Percentiles rank a stretch among this genome's conserved stretches.
Evolutionary conservation across 805 yeast genomes (phyloP).

Genomic region (Brettanomyces sp.): DNA sequence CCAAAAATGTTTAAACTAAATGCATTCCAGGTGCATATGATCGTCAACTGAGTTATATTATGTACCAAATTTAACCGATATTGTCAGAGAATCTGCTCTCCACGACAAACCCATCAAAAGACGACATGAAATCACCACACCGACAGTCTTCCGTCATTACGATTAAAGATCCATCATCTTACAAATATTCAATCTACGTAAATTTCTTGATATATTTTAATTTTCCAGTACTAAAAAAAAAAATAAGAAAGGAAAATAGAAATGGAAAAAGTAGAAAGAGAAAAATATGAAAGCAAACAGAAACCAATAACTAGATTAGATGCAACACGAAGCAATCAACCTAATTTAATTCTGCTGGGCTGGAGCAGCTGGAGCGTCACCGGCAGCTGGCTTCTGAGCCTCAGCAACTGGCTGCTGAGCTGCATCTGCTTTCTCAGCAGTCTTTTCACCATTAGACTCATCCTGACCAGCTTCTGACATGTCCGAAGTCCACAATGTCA

Average conservation of each 20-base stretch:
- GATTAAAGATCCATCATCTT: too few species aligned
- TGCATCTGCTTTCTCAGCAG: constrained; percentile 3
- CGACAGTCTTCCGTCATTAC: too few species aligned
- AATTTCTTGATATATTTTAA: too few species aligned
- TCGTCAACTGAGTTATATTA: too few species aligned
- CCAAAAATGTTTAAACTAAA: too few species aligned
- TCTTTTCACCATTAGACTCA: constrained; percentile 31
- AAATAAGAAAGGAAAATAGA: background rate
- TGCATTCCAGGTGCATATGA: too few species aligned
- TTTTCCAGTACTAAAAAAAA: background rate
- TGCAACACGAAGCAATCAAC: background rate
- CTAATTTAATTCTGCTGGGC: constrained; percentile 7
- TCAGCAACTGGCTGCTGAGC: background rate
- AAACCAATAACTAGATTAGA: background rate
- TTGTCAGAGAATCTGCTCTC: too few species aligned
- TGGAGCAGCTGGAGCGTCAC: constrained; percentile 3
- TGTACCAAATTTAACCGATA: too few species aligned
- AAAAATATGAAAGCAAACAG: background rate
- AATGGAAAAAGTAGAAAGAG: background rate
- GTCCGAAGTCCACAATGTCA: constrained; percentile 96
- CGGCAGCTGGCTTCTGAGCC: background rate
- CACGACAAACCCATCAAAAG: too few species aligned
- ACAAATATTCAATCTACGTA: too few species aligned
- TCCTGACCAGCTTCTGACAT: constrained; percentile 75
- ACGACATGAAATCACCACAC: too few species aligned